Percentiles rank a stretch among this genome's conserved stretches.
Evolutionary conservation across 306 rosid genomes (phyloP).

Genomic region (Rubus parviflorus): DNA sequence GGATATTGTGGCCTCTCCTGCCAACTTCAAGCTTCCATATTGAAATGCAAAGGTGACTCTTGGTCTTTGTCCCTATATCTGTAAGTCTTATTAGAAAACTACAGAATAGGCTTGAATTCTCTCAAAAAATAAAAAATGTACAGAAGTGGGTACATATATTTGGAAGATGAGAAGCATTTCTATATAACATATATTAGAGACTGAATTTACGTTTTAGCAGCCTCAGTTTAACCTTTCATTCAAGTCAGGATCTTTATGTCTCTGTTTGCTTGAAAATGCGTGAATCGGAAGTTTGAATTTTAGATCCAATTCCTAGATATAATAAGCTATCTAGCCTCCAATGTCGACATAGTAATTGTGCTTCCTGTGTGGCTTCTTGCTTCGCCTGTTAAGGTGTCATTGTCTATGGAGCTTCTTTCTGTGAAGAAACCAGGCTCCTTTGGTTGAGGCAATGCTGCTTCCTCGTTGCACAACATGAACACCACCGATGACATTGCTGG

Average conservation of each 20-base stretch:
- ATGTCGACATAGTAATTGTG: not conserved
- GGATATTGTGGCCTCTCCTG: no score
- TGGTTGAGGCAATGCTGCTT: slow-evolving; percentile 14
- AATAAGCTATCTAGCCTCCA: not conserved
- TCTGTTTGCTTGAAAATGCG: not conserved
- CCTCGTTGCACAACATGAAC: slow-evolving; percentile 20
- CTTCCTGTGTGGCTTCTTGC: not conserved
- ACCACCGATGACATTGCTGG: slow-evolving; percentile 24
- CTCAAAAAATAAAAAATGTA: not conserved
- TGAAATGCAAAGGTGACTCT: not conserved
- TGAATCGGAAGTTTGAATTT: not conserved
- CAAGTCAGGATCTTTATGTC: not conserved
- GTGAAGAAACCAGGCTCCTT: slow-evolving; percentile 27
- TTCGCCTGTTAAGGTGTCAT: not conserved
- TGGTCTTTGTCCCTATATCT: not conserved
- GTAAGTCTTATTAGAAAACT: not conserved
- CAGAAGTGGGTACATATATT: no score
- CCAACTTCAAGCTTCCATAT: no score
- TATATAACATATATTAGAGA: no score
- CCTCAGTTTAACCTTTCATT: no score
- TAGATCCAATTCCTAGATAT: no score
- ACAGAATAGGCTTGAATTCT: not conserved
- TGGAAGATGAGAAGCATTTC: no score
- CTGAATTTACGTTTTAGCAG: not conserved
- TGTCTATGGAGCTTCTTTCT: slow-evolving; percentile 7